Base-by-base conservation (phyloP, 495 filamentous ascomycete genomes). In the Xylaria sp. region DNA sequence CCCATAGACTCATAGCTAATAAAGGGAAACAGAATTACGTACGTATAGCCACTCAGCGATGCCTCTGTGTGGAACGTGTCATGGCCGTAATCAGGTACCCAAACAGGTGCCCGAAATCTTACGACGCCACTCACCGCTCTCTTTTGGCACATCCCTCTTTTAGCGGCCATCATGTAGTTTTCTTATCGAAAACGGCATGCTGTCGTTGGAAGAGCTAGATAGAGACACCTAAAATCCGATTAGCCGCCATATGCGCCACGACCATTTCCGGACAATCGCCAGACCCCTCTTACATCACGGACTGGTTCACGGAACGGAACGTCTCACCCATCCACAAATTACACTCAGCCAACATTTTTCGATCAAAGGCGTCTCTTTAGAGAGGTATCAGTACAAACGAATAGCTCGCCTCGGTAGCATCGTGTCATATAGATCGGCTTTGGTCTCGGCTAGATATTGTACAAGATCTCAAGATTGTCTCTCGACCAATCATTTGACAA, bases 401-500 rank as follows among this genome's bases (percentile, higher is more conserved):
- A 50, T 1, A 33, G 12, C 11, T 69, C 19, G 19, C 29, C 6
- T 52, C 21, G 35, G 17, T 48, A 19, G 9, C 48, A 33, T 29
- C 29, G 55, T 40, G 41, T 46, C 48, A 31, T 26, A 41, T 67
- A 50, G 35, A 61, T 50, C 26, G 68, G 15, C 31, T 55, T 55
- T 57, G 68, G 66, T 75, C 67, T 72, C 70, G 61, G 71, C 67
- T 67, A 33, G 55, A 43, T 66, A 40, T 15, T 21, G 37, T 46
- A 67, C 61, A 35, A 61, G 29, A 61, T 61, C 61, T 72, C 68
- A 48, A 67, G 59, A 73, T 77, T 65, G 37, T 43, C 70, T 74
- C 55, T 73, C 33, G 52, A 35, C 77, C 77, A 78, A 78, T 78
- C 77, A 74, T 74, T 72, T 41, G 61, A 63, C 69, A 78, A 78